Conservation (phyloP, 805 yeast species). For the Saturnispora serradocipensis region DNA sequence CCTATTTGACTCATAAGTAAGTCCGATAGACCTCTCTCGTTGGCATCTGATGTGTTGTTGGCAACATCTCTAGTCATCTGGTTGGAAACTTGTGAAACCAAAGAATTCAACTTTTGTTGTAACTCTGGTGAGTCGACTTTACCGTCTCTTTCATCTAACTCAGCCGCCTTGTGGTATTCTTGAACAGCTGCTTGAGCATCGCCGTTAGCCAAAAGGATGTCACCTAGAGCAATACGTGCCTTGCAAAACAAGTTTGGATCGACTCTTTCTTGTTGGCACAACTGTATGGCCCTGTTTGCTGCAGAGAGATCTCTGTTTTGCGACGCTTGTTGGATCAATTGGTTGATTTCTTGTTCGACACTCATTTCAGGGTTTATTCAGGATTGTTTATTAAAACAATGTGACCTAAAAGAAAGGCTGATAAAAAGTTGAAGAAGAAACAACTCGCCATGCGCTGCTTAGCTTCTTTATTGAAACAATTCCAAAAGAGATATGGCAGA, state of each 20-base stretch:
- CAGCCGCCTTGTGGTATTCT: constrained; percentile 24
- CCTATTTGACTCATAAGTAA: constrained; percentile 21
- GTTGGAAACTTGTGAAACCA: constrained; percentile 17
- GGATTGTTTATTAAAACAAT: not conserved
- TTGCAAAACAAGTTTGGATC: constrained; percentile 23
- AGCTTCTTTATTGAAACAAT: not conserved
- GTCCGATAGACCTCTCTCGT: constrained; percentile 25
- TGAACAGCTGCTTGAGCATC: constrained; percentile 20
- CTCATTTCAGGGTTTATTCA: not conserved
- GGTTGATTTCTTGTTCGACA: not conserved
- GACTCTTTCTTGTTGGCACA: constrained; percentile 16
- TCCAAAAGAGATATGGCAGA: not conserved
- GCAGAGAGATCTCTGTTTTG: constrained; percentile 7
- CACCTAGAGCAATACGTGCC: constrained; percentile 28
- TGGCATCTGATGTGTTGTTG: constrained; percentile 16
- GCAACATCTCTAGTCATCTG: constrained; percentile 19
- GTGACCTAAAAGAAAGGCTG: not conserved
- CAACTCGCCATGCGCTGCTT: not conserved
- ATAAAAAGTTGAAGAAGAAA: not conserved
- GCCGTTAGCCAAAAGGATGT: constrained; percentile 19
- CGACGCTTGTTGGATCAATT: constrained; percentile 6
- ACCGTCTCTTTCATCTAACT: constrained; percentile 27
- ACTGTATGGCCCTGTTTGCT: constrained; percentile 18
- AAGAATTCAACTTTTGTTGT: constrained; percentile 20
- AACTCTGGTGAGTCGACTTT: constrained; percentile 25